Base-by-base conservation (phyloP, 2,329 filamentous ascomycete genomes). In the Exophiala bonariae region DNA sequence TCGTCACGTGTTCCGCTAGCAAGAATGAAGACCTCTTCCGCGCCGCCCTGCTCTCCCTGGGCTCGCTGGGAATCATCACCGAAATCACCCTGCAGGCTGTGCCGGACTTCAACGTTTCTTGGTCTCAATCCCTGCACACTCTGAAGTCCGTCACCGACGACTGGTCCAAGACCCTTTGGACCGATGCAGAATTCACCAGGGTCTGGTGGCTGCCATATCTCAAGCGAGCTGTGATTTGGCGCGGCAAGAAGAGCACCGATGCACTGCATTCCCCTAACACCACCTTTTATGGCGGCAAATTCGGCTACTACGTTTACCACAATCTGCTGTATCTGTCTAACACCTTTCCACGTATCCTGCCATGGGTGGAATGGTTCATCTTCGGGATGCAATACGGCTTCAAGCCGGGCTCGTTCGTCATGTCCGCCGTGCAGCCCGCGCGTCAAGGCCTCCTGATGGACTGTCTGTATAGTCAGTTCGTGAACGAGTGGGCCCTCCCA, bases 131-230 rank as follows among this genome's bases (percentile, higher is more conserved):
- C 6, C 78, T 96, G 49, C 81, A 88, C 52, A 70, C 82, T 1
- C 84, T 96, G 52, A 64, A 73, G 35, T 77, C 80, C 36, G 79
- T 96, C 54, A 75, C 95, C 38, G 72, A 76, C 9, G 75, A 79
- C 5, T 97, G 93, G 89, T 69, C 83, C 14, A 76, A 72, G 5
- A 78, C 79, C 26, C 76, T 97, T 11, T 97, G 93, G 92, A 88
- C 81, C 1, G 79, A 83, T 52, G 82, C 85, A 52, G 90, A 97
- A 67, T 99, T 92, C 63, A 89, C 95, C 19, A 81, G 93, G 20
- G 89, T 96, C 20, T 99, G 93, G 92, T 99, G 93, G 93, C 84
- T 96, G 64, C 93, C 93, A 0, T 96, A 97, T 70, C 89, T 87
- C 63, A 82, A 89, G 46, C 81, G 89, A 36, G 89, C 89, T 0